Conservation (phyloP, 345 rosid species). For the Cardamine chenopodiifolia region DNA sequence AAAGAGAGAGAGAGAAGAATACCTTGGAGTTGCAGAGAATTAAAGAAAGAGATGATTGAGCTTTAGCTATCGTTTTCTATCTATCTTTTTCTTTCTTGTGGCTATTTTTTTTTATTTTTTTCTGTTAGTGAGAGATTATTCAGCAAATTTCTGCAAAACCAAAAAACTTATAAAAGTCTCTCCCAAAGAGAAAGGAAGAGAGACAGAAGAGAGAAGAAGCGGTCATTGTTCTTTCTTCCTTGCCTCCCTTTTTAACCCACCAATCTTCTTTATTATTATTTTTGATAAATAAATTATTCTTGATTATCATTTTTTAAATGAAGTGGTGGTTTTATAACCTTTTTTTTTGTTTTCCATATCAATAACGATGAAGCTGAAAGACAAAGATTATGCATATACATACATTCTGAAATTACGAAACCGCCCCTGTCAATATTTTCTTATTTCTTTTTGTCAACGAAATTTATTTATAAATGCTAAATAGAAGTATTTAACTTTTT, state of each 20-base stretch:
- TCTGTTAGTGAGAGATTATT: conserved; percentile 41
- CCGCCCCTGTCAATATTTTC: not conserved
- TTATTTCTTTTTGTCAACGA: conserved; percentile 16
- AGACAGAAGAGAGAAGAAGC: conserved; percentile 29
- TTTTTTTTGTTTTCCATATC: not conserved
- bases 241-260: conserved; percentile 44
- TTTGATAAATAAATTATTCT: not conserved
- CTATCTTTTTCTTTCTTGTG: conserved; percentile 44
- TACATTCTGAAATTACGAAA: conserved; percentile 15
- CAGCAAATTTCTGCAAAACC: conserved; percentile 40
- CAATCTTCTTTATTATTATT: conserved; percentile 37
- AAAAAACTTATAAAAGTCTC: conserved; percentile 31
- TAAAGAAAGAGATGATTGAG: conserved; percentile 46
- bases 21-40: conserved; percentile 60
- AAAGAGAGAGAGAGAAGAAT: conserved; percentile 31
- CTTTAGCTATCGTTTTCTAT: conserved; percentile 64
- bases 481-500: not conserved
- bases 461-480: not conserved
- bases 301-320: conserved; percentile 6
- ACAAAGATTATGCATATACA: conserved; percentile 20
- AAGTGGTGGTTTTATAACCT: conserved; percentile 25
- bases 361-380: conserved; percentile 28
- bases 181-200: conserved; percentile 46
- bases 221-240: conserved; percentile 57
- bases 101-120: conserved; percentile 32